phyloP scores from a whole-genome alignment of 2,329 filamentous ascomycete species.

The Tricladium varicosporioides region DNA sequence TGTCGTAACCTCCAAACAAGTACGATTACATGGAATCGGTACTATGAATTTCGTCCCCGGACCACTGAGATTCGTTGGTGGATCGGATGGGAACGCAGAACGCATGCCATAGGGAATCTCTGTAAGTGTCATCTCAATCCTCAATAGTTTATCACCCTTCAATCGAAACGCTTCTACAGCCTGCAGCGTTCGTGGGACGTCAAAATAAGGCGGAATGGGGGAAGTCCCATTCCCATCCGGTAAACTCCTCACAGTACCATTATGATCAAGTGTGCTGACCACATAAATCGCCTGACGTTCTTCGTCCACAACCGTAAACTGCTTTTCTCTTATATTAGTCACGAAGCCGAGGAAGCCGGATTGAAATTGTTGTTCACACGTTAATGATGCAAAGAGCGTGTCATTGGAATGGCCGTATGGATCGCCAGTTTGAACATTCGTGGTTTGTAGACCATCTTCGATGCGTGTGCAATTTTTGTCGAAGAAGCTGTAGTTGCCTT shows the following conservation, averaged over 20 bases:
- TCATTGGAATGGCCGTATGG: constrained; percentile 12
- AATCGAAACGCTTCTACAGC: constrained; percentile 5
- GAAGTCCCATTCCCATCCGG: constrained; percentile 2
- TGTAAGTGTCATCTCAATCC: constrained; percentile 8
- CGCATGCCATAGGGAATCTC: constrained; percentile 7
- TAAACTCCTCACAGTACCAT: constrained; percentile 1
- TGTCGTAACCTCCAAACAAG: neutral
- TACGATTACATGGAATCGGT: neutral
- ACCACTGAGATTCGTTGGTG: neutral
- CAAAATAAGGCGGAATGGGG: constrained; percentile 8
- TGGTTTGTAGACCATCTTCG: constrained; percentile 7
- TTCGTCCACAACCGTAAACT: constrained; percentile 7
- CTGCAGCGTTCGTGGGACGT: constrained; percentile 3
- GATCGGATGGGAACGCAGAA: neutral
- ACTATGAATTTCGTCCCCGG: neutral
- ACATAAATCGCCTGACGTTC: constrained; percentile 6
- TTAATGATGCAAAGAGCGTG: constrained; percentile 6
- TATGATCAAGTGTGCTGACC: constrained; percentile 7
- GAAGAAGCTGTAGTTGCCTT: constrained; percentile 8
- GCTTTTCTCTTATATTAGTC: constrained; percentile 1
- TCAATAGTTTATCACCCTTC: constrained; percentile 3
- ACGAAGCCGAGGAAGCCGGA: constrained; percentile 9
- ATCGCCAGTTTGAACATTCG: constrained; percentile 3
- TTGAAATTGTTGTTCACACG: constrained; percentile 8
- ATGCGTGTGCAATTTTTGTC: neutral